Evolutionary conservation across 345 rosid genomes (phyloP).

Genomic region (Pistacia vera): DNA sequence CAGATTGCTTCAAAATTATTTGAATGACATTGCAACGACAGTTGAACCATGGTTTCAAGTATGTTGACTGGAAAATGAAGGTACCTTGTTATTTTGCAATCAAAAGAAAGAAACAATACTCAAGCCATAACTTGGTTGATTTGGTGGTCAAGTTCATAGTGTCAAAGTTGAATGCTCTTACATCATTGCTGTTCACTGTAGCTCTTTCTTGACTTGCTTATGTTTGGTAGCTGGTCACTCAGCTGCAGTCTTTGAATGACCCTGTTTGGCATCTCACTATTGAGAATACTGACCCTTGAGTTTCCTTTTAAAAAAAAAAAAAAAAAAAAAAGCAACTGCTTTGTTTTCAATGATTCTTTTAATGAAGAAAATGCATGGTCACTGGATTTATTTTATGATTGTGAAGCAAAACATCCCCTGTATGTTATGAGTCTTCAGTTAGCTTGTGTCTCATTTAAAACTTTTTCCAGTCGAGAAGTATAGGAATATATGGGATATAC

Average conservation of each 20-base stretch:
- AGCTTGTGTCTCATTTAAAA: not conserved
- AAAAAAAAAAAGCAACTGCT: no score
- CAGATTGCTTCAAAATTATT: slow-evolving; percentile 37
- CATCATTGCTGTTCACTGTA: not conserved
- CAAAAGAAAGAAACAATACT: not conserved
- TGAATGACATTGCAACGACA: slow-evolving; percentile 50
- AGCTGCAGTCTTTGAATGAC: not conserved
- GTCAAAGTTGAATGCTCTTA: not conserved
- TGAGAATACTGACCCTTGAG: no score
- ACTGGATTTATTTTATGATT: no score
- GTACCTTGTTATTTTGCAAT: slow-evolving; percentile 23
- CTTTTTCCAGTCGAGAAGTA: no score
- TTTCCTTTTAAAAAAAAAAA: no score
- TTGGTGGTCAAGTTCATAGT: not conserved
- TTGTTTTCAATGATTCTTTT: no score
- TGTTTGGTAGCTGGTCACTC: not conserved
- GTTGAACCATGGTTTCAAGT: slow-evolving; percentile 52
- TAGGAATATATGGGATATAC: no score
- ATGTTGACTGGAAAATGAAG: slow-evolving; percentile 56
- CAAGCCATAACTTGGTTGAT: not conserved
- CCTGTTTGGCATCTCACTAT: not conserved
- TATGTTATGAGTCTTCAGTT: not conserved
- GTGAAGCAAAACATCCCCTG: no score
- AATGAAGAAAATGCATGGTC: no score
- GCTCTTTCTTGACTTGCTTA: not conserved